Evolutionary conservation across 2,329 filamentous ascomycete genomes (phyloP), one percentile per base, ranked within the genome.

Genomic region (Pyrenochaeta sp.): DNA sequence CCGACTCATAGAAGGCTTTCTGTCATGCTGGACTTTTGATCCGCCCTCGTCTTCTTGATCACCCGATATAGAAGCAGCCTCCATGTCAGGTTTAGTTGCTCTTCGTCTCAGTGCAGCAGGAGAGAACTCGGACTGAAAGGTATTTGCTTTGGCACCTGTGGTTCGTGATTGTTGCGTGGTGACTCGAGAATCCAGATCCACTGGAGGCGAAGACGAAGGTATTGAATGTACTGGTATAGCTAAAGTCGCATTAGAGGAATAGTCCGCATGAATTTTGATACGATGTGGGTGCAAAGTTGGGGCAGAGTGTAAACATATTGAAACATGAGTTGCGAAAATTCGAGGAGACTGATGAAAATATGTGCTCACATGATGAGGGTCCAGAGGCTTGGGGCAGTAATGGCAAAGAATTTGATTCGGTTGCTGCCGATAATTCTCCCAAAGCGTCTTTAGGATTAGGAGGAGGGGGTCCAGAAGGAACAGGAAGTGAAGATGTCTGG

Each of bases 101-200:
- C 46, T 32, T 32, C 45, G 30, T 18, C 46, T 44, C 22, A 49
- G 28, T 17, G 41, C 36, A 26, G 37, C 32, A 11, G 41, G 32
- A 2, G 46, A 20, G 26, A 41, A 38, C 3, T 22, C 14, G 1
- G 10, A 5, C 11, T 21, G 11, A 6, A 4, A n/a, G 18, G 5
- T 8, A 9, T 37, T 14, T n/a, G 13, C 7, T 14, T 30, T 28
- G 11, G 40, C 23, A 26, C 40, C 21, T 30, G 17, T 29, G 30
- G n/a, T 30, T 10, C 24, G 17, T 19, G 14, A 38, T 7, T 28
- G 20, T 14, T 34, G n/a, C 9, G 4, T 14, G 9, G 8, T 13
- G 8, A n/a, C 19, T 34, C 19, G 18, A 6, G 14, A n/a, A 3
- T 11, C 11, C 21, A 5, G 6, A 10, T 4, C n/a, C 10, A 3